These are phyloP conservation scores for Cryoendolithus antarcticus DNA, from an alignment of 2,329 filamentous ascomycete species.

Conservation along the genomic window DNA sequence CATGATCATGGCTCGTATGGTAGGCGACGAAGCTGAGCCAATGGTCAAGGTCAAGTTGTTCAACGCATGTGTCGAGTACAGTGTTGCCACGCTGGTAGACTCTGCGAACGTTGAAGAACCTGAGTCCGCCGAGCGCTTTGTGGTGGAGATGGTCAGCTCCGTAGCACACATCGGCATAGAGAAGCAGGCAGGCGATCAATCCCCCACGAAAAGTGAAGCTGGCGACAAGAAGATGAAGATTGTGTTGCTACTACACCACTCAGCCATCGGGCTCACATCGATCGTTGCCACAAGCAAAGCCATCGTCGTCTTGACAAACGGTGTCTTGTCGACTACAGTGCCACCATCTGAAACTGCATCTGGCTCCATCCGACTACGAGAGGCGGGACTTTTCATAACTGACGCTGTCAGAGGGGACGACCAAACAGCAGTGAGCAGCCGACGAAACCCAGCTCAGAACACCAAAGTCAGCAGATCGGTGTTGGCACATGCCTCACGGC, in stretches of 20 bases:
- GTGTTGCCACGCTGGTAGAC: constrained; percentile 70
- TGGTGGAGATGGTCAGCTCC: constrained; percentile 63
- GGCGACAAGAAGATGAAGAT: constrained; percentile 30
- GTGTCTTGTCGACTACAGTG: constrained; percentile 56
- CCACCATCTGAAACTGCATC: constrained; percentile 53
- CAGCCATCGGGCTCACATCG: constrained; percentile 74
- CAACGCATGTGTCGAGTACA: constrained; percentile 78
- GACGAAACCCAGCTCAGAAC: constrained; percentile 6
- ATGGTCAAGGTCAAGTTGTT: constrained; percentile 77
- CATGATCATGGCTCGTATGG: constrained; percentile 76
- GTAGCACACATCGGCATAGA: constrained; percentile 35
- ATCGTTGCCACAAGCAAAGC: constrained; percentile 62
- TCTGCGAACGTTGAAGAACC: constrained; percentile 50
- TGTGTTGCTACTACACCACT: constrained; percentile 68
- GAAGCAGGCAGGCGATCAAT: background rate
- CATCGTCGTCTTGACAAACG: constrained; percentile 65
- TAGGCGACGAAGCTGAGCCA: constrained; percentile 90
- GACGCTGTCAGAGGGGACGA: constrained; percentile 43
- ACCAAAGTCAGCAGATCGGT: constrained; percentile 13
- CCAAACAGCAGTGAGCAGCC: constrained; percentile 31
- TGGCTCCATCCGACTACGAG: constrained; percentile 57
- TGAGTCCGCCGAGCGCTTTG: constrained; percentile 43
- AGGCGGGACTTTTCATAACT: constrained; percentile 70
- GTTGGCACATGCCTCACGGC: constrained; percentile 38
- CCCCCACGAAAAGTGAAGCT: background rate